Evolutionary conservation across 768 basidiomycete genomes (phyloP), one percentile per base, ranked within the genome.

Genomic region (Guyanaporus albipodus): DNA sequence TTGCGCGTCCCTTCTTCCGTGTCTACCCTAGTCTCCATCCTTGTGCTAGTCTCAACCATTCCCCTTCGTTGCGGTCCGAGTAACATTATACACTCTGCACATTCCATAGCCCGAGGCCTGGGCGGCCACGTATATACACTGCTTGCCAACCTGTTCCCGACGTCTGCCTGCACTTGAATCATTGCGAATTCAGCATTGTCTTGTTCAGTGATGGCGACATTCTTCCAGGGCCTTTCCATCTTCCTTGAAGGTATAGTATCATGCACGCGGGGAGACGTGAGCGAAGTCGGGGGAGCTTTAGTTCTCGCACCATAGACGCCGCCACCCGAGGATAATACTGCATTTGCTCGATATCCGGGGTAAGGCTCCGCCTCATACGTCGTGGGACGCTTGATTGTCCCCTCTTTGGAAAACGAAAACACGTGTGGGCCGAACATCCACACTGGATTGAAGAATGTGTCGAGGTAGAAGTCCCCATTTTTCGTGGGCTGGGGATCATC

Each of bases 381-480:
- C 36, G 45, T 24, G 2, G 46, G 52, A 26, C 24, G 34, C 8
- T 54, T 38, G 33, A 67, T 27, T 42, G 37, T 57, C 14, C 49
- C 63, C 11, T 58, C 49, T 29, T 54, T 29, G 24, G 56, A 35
- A 6, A 59, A 61, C 7, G 52, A 46, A 36, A 63, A 61, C 6
- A 61, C 59, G 6, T 54, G 29, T 29, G 56, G 54, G 33, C 61
- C 55, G 2, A 54, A 46, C 52, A 50, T 63, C 74, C 79, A 34
- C 64, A 72, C 28, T 49, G 57, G 33, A 53, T 71, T 47, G 66
- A 72, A 45, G 71, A 79, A 48, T 63, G 72, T 27, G 72, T 83
- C 54, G 63, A 72, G 40, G 73, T 77, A 58, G 72, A 83, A 64
- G 77, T 84, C 66, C 22, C 21, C 43, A 14, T 17, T 24, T 3